These are phyloP conservation scores for Naganishia kalamii DNA, from an alignment of 768 basidiomycete genomes.

Conservation along the genomic window DNA sequence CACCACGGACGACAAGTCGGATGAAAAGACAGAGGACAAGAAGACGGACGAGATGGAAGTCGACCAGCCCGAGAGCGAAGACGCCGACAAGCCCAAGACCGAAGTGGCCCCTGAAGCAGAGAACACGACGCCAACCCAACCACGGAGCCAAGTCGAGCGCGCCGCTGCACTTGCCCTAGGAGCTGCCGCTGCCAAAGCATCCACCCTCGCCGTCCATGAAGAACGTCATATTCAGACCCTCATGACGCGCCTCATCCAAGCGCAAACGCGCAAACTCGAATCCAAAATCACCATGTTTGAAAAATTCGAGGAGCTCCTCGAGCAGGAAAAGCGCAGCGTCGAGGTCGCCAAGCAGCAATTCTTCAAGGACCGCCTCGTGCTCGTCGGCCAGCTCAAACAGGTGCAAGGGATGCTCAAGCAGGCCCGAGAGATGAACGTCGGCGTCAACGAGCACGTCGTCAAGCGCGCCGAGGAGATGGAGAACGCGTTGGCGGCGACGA, in stretches of 20 bases:
- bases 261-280: constrained; percentile 71
- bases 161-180: constrained; percentile 82
- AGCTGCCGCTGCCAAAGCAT: constrained; percentile 79
- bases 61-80: constrained; percentile 43
- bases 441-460: background rate
- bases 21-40: constrained; percentile 23
- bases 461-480: constrained; percentile 4
- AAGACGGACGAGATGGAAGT: constrained; percentile 50
- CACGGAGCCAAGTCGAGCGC: constrained; percentile 45
- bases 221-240: constrained; percentile 73
- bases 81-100: constrained; percentile 15
- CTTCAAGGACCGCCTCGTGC: constrained; percentile 61
- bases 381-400: constrained; percentile 37
- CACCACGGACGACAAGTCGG: constrained; percentile 20
- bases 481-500: background rate
- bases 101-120: background rate
- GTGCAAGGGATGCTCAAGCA: constrained; percentile 38
- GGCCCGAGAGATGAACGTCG: constrained; percentile 25
- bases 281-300: constrained; percentile 93
- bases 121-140: constrained; percentile 16
- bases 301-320: constrained; percentile 85
- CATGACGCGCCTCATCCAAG: constrained; percentile 69
- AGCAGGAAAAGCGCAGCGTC: constrained; percentile 76
- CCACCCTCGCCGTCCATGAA: constrained; percentile 71
- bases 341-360: constrained; percentile 76